phyloP scores from a whole-genome alignment of 129 eudicot genomes.

The Heracleum sosnowskyi region DNA sequence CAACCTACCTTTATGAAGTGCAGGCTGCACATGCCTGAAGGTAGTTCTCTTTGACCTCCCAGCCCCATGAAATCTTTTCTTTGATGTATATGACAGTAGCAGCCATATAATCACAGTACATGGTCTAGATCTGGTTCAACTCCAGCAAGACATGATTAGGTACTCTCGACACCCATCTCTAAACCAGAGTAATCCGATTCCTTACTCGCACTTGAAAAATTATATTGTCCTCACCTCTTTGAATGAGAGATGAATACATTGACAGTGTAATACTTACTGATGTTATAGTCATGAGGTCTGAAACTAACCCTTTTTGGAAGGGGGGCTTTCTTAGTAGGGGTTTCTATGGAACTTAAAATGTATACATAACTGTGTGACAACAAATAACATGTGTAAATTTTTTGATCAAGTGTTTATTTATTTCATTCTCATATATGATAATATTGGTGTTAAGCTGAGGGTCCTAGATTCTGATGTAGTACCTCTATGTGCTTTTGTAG shows the following conservation, averaged over 20 bases:
- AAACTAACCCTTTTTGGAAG: background rate
- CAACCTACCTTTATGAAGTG: no score
- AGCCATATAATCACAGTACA: no score
- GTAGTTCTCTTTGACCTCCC: no score
- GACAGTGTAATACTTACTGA: background rate
- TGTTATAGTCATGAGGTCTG: background rate
- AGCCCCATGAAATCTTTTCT: no score
- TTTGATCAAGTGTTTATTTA: background rate
- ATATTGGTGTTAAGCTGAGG: slow-evolving; percentile 5
- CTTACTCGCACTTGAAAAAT: no score
- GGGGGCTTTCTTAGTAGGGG: background rate
- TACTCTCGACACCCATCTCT: no score
- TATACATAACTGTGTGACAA: background rate
- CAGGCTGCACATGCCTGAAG: no score
- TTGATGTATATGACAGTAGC: no score
- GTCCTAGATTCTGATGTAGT: slow-evolving; percentile 35
- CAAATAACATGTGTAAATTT: background rate
- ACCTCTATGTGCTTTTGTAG: slow-evolving; percentile 50
- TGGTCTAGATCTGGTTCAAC: no score
- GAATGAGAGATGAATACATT: background rate
- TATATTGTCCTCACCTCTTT: no score
- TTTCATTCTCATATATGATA: background rate
- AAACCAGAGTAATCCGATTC: no score
- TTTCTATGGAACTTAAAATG: background rate
- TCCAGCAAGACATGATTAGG: no score